Conservation (phyloP, 2,329 filamentous ascomycete species). For the Aspergillus sp. region DNA sequence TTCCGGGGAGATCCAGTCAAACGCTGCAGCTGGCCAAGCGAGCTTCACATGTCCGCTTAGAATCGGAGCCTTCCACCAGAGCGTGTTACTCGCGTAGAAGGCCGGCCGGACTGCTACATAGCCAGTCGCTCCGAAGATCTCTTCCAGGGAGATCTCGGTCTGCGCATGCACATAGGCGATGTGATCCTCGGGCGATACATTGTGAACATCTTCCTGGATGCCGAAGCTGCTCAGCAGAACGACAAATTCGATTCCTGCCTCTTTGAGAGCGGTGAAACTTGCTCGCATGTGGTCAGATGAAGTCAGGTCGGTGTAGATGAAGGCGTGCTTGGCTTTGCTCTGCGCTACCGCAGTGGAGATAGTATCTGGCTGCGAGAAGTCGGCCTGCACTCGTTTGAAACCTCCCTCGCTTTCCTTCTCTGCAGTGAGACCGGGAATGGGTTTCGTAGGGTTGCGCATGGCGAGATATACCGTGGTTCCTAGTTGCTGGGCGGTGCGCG, state of each 20-base stretch:
- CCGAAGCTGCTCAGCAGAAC: slow-evolving; percentile 51
- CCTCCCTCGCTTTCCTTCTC: slow-evolving; percentile 31
- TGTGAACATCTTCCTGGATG: slow-evolving; percentile 29
- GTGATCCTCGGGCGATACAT: slow-evolving; percentile 29
- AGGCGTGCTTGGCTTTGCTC: slow-evolving; percentile 50
- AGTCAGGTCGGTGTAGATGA: slow-evolving; percentile 47
- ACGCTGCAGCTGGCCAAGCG: slow-evolving; percentile 28
- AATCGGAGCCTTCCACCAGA: slow-evolving; percentile 31
- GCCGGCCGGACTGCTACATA: slow-evolving; percentile 48
- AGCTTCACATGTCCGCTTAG: slow-evolving; percentile 35
- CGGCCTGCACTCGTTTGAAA: slow-evolving; percentile 46
- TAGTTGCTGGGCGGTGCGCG: slow-evolving; percentile 40
- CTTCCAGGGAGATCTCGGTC: slow-evolving; percentile 47
- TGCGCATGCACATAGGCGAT: slow-evolving; percentile 48
- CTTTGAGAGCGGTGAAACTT: slow-evolving; percentile 47
- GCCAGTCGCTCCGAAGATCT: slow-evolving; percentile 40
- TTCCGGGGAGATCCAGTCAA: slow-evolving; percentile 45
- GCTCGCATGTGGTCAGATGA: slow-evolving; percentile 43
- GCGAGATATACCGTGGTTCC: slow-evolving; percentile 52
- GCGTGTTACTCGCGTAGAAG: slow-evolving; percentile 49
- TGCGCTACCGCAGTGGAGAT: slow-evolving; percentile 41
- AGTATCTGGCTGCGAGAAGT: slow-evolving; percentile 47
- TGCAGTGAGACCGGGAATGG: slow-evolving; percentile 38
- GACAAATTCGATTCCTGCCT: slow-evolving; percentile 48
- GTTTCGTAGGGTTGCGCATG: slow-evolving; percentile 50